Conservation (phyloP, 2,329 filamentous ascomycete genomes). For the Hypoxylon sp. region DNA sequence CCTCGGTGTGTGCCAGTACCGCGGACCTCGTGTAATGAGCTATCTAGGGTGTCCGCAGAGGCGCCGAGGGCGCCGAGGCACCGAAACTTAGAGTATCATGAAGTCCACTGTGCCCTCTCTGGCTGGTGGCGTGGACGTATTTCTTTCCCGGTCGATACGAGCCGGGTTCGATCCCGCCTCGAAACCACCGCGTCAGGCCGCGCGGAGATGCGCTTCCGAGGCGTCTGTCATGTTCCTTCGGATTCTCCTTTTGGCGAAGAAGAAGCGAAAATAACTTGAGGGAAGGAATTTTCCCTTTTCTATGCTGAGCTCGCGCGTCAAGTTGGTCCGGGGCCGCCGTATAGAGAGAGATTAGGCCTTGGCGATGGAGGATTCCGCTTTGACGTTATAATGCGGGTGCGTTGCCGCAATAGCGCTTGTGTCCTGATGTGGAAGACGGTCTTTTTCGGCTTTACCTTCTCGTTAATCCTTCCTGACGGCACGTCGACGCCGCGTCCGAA, state of each 20-base stretch:
- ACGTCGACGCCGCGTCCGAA: slow-evolving; percentile 6
- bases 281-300: too few relatives aligned
- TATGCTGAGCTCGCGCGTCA: background rate
- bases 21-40: background rate
- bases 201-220: slow-evolving; percentile 1
- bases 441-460: slow-evolving; percentile 8
- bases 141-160: slow-evolving; percentile 9
- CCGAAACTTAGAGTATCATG: too few relatives aligned
- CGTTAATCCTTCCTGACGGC: slow-evolving; percentile 15
- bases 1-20: background rate
- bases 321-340: background rate
- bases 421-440: slow-evolving; percentile 6
- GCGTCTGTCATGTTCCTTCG: background rate
- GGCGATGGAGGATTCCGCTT: slow-evolving; percentile 20
- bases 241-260: background rate
- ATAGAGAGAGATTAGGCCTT: slow-evolving; percentile 1
- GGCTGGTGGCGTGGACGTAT: slow-evolving; percentile 20
- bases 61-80: too few relatives aligned
- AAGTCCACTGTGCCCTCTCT: background rate
- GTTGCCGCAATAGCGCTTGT: background rate
- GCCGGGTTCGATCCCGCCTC: slow-evolving; percentile 1
- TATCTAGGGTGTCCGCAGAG: background rate
- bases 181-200: slow-evolving; percentile 19
- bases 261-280: too few relatives aligned
- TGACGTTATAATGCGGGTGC: background rate